phyloP scores from a whole-genome alignment of 1,284 basidiomycete genomes.

The Ganoderma meredithae region DNA sequence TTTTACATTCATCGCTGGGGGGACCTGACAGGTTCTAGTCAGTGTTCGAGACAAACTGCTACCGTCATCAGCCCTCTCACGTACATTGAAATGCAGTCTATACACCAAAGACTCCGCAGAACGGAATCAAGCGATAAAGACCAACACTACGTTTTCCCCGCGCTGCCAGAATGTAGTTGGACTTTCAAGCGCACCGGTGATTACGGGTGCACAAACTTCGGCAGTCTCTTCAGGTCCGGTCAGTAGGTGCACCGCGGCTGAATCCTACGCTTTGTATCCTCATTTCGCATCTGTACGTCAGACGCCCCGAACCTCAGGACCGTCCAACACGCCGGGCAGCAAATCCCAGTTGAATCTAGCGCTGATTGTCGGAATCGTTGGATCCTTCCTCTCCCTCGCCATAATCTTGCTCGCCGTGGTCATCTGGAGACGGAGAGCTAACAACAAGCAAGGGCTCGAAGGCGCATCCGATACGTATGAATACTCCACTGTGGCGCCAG shows the following conservation, averaged over 20 bases:
- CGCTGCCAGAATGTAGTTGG: conserved; percentile 22
- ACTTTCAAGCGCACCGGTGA: background rate
- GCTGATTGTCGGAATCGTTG: background rate
- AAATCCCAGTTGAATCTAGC: background rate
- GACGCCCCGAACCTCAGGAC: no score
- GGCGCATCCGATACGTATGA: no score
- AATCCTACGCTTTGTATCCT: background rate
- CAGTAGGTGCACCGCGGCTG: background rate
- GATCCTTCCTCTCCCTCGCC: background rate
- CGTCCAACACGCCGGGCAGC: background rate
- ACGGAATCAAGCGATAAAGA: conserved; percentile 15
- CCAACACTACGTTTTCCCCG: conserved; percentile 23
- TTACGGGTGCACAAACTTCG: background rate
- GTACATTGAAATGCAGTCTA: conserved; percentile 4
- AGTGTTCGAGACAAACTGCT: background rate
- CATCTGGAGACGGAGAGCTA: background rate
- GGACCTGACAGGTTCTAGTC: conserved; percentile 29
- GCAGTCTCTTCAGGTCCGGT: background rate
- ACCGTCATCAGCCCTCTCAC: background rate
- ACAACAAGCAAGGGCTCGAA: no score
- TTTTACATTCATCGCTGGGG: background rate
- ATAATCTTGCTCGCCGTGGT: background rate
- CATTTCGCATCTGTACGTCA: no score
- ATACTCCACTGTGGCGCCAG: no score
- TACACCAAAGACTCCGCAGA: conserved; percentile 23